A percentile compares a stretch with the other conserved stretches of the same genome.
Evolutionary conservation across 1,284 basidiomycete genomes (phyloP).

Genomic region (Garcileccinum viscosum): DNA sequence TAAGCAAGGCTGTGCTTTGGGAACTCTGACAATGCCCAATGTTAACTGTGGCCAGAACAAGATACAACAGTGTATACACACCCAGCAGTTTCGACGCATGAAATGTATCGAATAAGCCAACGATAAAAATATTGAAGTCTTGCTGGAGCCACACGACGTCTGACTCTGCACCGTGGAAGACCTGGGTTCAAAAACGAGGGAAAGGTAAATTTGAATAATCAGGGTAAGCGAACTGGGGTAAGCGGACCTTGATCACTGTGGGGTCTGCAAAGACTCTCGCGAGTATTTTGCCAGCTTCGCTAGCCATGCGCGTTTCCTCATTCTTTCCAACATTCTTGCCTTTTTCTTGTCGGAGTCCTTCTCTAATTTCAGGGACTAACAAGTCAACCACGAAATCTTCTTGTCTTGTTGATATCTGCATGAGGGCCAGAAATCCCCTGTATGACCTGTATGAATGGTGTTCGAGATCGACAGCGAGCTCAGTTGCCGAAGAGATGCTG

Average conservation of each 20-base stretch:
- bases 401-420: conserved; percentile 89
- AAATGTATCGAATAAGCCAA: conserved; percentile 96
- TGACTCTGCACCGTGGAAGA: conserved; percentile 93
- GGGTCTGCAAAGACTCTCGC: conserved; percentile 79
- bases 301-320: conserved; percentile 25
- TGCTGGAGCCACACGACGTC: conserved; percentile 97
- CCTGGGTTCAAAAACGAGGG: conserved; percentile 47
- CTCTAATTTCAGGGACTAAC: conserved; percentile 69
- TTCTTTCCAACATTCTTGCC: conserved; percentile 17
- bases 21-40: conserved; percentile 58
- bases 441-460: conserved; percentile 90
- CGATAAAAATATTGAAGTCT: conserved; percentile 92
- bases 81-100: conserved; percentile 90
- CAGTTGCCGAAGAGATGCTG: conserved; percentile 67
- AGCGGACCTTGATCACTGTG: conserved; percentile 79
- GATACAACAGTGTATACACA: conserved; percentile 38
- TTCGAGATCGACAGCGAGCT: conserved; percentile 94
- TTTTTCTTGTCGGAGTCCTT: conserved; percentile 62
- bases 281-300: conserved; percentile 60
- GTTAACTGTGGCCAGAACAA: conserved; percentile 5
- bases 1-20: conserved; percentile 84
- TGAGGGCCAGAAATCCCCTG: conserved; percentile 88
- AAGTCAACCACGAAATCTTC: conserved; percentile 91
- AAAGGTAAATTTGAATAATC: neutral
- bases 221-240: neutral